These are phyloP conservation scores for Globisporangium iwayamae DNA, from an alignment of 352 stramenopile genomes.

Conservation along the genomic window DNA sequence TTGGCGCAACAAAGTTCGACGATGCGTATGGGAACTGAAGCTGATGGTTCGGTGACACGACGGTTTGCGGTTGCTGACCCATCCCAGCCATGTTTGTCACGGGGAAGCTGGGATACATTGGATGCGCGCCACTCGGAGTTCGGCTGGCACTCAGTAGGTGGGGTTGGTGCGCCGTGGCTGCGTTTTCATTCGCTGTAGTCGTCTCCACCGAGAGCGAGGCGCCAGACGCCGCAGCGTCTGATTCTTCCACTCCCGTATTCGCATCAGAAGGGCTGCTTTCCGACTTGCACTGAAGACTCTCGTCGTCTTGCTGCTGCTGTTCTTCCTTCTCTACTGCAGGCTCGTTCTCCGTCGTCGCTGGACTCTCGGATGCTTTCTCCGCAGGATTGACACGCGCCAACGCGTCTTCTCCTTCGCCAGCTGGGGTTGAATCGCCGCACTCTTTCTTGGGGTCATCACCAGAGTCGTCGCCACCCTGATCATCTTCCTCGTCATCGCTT, in stretches of 20 bases:
- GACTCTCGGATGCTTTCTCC: background rate
- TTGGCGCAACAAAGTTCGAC: conserved; percentile 59
- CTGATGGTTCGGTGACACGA: conserved; percentile 13
- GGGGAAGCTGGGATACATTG: conserved; percentile 19
- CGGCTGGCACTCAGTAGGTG: background rate
- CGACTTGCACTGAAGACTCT: background rate
- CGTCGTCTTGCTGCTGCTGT: background rate
- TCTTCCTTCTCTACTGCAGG: background rate
- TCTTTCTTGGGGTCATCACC: background rate
- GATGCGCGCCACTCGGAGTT: conserved; percentile 10
- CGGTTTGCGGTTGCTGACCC: background rate
- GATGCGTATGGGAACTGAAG: conserved; percentile 60
- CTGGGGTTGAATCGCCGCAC: background rate
- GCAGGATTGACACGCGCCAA: background rate
- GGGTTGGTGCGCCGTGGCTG: background rate
- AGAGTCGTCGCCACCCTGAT: background rate
- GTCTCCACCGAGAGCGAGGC: conserved; percentile 1
- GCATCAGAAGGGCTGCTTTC: background rate
- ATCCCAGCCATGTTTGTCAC: background rate
- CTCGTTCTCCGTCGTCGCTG: background rate
- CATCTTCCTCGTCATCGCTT: background rate
- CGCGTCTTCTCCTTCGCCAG: background rate
- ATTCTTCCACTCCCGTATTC: background rate
- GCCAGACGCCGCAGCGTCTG: background rate
- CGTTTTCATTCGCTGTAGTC: conserved; percentile 2